These are phyloP conservation scores for Picea sitchensis DNA, from an alignment of 75 land plant species.

Conservation along the genomic window DNA sequence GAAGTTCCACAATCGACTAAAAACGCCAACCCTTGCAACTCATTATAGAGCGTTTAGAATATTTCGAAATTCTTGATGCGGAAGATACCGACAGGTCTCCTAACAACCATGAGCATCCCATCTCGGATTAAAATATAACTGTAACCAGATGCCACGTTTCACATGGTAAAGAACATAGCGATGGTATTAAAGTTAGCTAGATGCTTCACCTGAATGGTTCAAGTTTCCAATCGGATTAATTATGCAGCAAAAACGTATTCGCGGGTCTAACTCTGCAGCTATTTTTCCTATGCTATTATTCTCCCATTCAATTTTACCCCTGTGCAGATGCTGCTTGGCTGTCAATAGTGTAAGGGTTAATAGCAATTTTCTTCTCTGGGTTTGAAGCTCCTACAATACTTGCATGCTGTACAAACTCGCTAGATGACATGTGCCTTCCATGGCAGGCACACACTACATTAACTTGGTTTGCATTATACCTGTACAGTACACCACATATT, in stretches of 20 bases:
- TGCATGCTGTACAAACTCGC: constrained; percentile 86
- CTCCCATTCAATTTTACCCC: not conserved
- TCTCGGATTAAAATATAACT: not conserved
- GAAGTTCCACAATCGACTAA: too few relatives aligned
- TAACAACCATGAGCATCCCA: not conserved
- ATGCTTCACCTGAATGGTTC: not conserved
- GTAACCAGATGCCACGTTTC: not conserved
- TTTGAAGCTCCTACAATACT: constrained; percentile 31
- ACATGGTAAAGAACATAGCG: not conserved
- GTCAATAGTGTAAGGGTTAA: constrained; percentile 33
- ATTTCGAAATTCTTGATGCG: not conserved
- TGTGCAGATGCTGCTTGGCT: constrained; percentile 69
- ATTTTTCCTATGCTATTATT: not conserved
- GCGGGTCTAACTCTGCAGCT: not conserved
- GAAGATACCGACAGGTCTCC: not conserved
- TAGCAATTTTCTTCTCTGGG: constrained; percentile 30
- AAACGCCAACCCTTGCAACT: too few relatives aligned
- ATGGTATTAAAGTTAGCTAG: not conserved
- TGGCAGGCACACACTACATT: constrained; percentile 97
- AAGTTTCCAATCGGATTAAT: not conserved
- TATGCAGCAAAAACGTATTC: not conserved
- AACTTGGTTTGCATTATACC: constrained; percentile 51
- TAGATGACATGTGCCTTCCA: constrained; percentile 81
- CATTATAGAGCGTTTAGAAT: too few relatives aligned
- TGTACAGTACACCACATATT: constrained; percentile 87